Evolutionary conservation across 2,329 filamentous ascomycete genomes (phyloP), one percentile per base, ranked within the genome.

Genomic region (Trichoderma asperellum): DNA sequence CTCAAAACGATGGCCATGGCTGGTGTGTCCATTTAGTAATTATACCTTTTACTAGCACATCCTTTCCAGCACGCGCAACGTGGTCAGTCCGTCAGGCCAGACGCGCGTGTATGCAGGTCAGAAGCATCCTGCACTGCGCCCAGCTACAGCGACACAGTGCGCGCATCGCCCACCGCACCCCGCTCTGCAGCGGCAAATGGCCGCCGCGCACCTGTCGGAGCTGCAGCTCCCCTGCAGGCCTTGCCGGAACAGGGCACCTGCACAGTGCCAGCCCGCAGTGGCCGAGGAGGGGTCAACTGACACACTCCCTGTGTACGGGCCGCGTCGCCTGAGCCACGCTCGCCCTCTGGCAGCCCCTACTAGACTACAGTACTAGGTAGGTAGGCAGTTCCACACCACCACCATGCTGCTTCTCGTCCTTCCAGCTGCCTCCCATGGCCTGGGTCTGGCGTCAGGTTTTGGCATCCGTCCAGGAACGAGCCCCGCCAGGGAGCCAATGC

Each of bases 51-150:
- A 16, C 62, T 49, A 49, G 47, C 4, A 21, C 47, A 5, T 11
- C 4, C 5, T 10, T 5, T 49, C 43, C 4, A 49, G 62, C 67
- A 69, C 59, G 68, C 43, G 68, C 60, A 40, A 12, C n/a, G 18
- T 47, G 62, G 68, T 69, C 68, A 69, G 60, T 69, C 49, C n/a
- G 35, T n/a, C 29, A 53, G 21, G 34, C 56, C 68, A 70, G 57
- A 70, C 68, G 68, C 68, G 68, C 68, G 68, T 70, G 68, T 70
- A 70, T 70, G 68, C 68, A 70, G 63, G 68, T 70, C 68, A 70
- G 62, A 60, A 40, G 53, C 37, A n/a, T 29, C 14, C 55, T 18
- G 8, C 32, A 29, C 21, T 27, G 11, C 18, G 52, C 52, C 40
- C 52, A 29, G 21, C 57, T 27, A 2, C 24, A 29, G 14, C 6